Percentiles rank a stretch among this genome's conserved stretches.
These are phyloP conservation scores for Pseudogymnoascus sp. DNA, from an alignment of 2,329 filamentous ascomycete species.

Conservation along the genomic window DNA sequence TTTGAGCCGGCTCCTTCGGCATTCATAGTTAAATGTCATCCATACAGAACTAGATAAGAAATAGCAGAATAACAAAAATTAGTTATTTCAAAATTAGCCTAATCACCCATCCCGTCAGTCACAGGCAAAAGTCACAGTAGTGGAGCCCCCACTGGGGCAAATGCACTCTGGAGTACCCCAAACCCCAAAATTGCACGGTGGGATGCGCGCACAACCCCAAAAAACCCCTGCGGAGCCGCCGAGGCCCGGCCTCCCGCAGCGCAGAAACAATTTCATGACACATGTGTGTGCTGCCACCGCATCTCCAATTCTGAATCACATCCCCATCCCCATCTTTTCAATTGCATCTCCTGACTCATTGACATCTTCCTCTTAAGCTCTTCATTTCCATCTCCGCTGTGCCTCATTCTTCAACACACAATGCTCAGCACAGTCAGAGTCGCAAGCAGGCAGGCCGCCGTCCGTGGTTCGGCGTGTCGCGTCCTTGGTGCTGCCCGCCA, in stretches of 20 bases:
- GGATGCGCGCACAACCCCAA: background rate
- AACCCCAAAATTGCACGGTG: background rate
- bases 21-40: background rate
- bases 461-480: conserved; percentile 20
- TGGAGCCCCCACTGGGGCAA: background rate
- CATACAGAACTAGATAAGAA: background rate
- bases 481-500: conserved; percentile 21
- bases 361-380: background rate
- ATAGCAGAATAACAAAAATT: background rate
- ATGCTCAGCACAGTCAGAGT: conserved; percentile 51
- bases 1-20: background rate
- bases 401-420: background rate
- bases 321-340: background rate
- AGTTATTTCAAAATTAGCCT: background rate
- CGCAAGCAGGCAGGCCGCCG: conserved; percentile 40
- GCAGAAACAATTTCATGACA: conserved; percentile 1
- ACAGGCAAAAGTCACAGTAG: conserved; percentile 4
- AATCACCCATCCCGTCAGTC: background rate
- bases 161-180: background rate
- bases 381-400: background rate
- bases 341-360: background rate
- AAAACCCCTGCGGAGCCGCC: background rate
- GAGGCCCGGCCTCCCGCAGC: background rate
- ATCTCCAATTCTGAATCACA: background rate
- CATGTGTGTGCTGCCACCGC: background rate